phyloP scores from a whole-genome alignment of 75 land plant genomes.

The Azolla pinnata region DNA sequence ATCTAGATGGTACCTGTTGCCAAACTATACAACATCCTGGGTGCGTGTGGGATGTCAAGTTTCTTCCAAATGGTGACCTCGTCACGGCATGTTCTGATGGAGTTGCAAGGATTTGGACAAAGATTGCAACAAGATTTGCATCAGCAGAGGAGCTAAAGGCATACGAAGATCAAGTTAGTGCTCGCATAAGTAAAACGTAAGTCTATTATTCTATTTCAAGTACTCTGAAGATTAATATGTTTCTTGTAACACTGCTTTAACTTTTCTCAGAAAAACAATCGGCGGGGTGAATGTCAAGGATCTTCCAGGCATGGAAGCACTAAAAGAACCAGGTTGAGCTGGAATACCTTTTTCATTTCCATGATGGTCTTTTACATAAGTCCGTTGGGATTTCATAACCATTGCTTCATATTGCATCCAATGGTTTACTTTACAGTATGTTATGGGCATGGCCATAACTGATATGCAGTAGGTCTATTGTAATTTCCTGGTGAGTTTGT shows the following conservation, averaged over 20 bases:
- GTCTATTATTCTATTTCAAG: not conserved
- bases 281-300: slow-evolving; percentile 85
- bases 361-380: too few species aligned
- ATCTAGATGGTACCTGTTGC: slow-evolving; percentile 72
- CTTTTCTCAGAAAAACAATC: slow-evolving; percentile 62
- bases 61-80: slow-evolving; percentile 89
- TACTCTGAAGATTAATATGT: not conserved
- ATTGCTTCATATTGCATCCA: too few species aligned
- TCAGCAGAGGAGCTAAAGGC: slow-evolving; percentile 49
- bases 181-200: slow-evolving; percentile 59
- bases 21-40: slow-evolving; percentile 99
- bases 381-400: too few species aligned
- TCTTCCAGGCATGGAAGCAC: slow-evolving; percentile 83
- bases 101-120: slow-evolving; percentile 76
- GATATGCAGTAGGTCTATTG: too few species aligned
- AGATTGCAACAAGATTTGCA: slow-evolving; percentile 32
- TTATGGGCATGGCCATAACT: too few species aligned
- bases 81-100: slow-evolving; percentile 99
- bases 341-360: too few species aligned
- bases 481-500: too few species aligned
- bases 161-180: slow-evolving; percentile 41
- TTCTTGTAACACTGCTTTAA: not conserved
- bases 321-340: slow-evolving; percentile 60
- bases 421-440: too few species aligned
- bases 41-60: slow-evolving; percentile 96